Percentiles rank a stretch among this genome's conserved stretches.
Evolutionary conservation across 345 rosid species (phyloP).

Genomic region (Linum tenue): DNA sequence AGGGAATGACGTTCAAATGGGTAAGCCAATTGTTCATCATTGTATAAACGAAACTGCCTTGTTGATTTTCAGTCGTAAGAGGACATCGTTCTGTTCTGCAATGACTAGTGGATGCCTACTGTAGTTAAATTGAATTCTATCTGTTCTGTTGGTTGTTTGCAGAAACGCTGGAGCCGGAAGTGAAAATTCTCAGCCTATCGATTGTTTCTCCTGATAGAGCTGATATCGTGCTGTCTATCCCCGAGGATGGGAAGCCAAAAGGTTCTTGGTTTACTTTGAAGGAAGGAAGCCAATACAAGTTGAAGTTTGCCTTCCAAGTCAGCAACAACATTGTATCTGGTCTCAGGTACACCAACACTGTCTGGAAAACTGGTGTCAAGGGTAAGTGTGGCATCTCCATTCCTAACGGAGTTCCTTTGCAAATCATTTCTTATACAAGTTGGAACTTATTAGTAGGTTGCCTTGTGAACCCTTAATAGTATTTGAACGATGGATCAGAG

Average conservation of each 20-base stretch:
- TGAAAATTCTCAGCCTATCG: conserved; percentile 48
- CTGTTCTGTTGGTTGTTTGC: conserved; percentile 15
- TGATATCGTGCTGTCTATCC: conserved; percentile 49
- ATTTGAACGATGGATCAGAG: neutral
- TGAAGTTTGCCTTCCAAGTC: conserved; percentile 62
- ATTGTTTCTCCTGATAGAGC: conserved; percentile 54
- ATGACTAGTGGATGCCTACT: neutral
- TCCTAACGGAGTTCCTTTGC: neutral
- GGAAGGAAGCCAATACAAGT: conserved; percentile 57
- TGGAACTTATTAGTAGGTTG: too few species aligned
- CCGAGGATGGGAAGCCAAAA: conserved; percentile 47
- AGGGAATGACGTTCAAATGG: too few species aligned
- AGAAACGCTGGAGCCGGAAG: conserved; percentile 80
- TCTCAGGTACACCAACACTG: conserved; percentile 60
- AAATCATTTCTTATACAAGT: too few species aligned
- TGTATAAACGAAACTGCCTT: too few species aligned
- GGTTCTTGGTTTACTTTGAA: conserved; percentile 69
- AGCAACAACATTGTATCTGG: conserved; percentile 88
- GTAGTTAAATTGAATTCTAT: neutral
- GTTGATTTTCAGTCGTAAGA: too few species aligned
- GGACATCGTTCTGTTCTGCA: too few species aligned
- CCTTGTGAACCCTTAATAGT: too few species aligned
- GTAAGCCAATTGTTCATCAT: too few species aligned
- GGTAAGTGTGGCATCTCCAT: neutral
- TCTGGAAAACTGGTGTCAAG: conserved; percentile 63